Conservation (phyloP, 1,284 basidiomycete species). For the Retiboletus fuscus region DNA sequence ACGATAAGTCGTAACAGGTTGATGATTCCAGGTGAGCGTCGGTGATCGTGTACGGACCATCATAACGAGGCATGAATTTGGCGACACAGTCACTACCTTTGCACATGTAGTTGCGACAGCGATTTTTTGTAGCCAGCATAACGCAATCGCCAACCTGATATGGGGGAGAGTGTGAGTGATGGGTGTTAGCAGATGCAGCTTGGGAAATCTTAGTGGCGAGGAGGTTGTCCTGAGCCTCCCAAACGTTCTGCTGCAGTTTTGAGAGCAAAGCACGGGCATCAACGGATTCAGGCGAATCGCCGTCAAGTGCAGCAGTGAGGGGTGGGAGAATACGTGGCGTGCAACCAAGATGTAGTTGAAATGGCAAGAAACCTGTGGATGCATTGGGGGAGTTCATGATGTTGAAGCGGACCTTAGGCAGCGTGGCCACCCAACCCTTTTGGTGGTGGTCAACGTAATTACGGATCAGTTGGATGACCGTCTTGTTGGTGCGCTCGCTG, state of each 20-base stretch:
- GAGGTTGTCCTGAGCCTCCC: not conserved
- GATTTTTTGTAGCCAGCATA: not conserved
- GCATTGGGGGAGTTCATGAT: no score
- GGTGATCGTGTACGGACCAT: not conserved
- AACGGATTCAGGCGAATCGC: no score
- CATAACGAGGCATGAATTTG: not conserved
- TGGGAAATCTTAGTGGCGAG: no score
- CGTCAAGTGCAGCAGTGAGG: no score
- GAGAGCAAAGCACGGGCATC: not conserved
- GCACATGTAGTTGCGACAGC: not conserved
- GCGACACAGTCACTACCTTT: no score
- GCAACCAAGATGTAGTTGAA: not conserved
- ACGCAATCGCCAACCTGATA: not conserved
- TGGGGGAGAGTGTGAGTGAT: no score
- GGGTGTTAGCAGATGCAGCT: no score
- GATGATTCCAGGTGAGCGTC: not conserved
- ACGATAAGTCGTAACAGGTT: no score
- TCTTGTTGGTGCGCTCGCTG: no score
- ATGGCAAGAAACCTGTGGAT: not conserved
- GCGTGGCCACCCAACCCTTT: not conserved
- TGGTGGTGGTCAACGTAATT: no score
- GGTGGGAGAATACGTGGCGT: not conserved
- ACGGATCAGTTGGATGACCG: no score
- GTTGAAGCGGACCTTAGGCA: not conserved
- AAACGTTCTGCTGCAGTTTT: not conserved